Evolutionary conservation across 495 filamentous ascomycete genomes (phyloP).

Genomic region (Aspergillus leporis): DNA sequence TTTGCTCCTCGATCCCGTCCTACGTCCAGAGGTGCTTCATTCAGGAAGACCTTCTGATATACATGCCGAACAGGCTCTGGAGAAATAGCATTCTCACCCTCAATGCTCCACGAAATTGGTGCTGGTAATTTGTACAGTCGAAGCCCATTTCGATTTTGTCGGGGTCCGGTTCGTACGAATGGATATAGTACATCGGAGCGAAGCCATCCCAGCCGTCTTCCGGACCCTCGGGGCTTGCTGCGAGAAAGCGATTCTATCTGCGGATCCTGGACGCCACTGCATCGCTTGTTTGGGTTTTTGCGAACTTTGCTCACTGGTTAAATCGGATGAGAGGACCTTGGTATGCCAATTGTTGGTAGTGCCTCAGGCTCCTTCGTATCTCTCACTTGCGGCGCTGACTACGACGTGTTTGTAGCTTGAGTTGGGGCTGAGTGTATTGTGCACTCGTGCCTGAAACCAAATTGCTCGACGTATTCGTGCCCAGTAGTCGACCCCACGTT

Average conservation of each 20-base stretch:
- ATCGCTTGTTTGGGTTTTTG: too few species aligned
- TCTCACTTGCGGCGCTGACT: too few species aligned
- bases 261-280: too few species aligned
- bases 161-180: slow-evolving; percentile 61
- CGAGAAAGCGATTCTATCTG: slow-evolving; percentile 57
- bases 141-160: slow-evolving; percentile 84
- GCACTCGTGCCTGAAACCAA: too few species aligned
- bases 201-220: slow-evolving; percentile 52
- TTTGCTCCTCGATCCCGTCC: slow-evolving; percentile 65
- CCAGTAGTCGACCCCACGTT: too few species aligned
- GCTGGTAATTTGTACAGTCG: slow-evolving; percentile 82
- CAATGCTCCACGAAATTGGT: slow-evolving; percentile 66
- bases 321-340: too few species aligned
- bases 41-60: slow-evolving; percentile 82
- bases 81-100: slow-evolving; percentile 36
- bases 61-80: slow-evolving; percentile 62
- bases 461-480: too few species aligned
- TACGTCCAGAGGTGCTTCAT: slow-evolving; percentile 70
- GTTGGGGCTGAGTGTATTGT: too few species aligned
- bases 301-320: too few species aligned
- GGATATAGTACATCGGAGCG: slow-evolving; percentile 81
- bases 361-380: too few species aligned
- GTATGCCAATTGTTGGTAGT: too few species aligned
- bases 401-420: too few species aligned
- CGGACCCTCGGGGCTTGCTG: slow-evolving; percentile 36